Evolutionary conservation across 225 moss, liverwort and hornwort species (phyloP), one percentile per base, ranked within the genome.

Genomic region (Rhytidiadelphus loreus): DNA sequence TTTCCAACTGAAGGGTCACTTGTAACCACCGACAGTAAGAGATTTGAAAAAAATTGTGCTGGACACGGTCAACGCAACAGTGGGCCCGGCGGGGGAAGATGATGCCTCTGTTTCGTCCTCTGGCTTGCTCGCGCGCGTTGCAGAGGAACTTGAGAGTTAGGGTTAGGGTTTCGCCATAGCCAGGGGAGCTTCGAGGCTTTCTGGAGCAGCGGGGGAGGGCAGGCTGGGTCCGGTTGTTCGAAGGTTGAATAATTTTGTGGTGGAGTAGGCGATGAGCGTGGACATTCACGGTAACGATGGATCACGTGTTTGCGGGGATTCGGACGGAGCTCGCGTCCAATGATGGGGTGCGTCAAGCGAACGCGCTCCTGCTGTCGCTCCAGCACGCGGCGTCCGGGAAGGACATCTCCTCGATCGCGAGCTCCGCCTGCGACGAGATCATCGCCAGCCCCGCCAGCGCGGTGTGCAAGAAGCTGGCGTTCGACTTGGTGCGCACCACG

Each of bases 361-460:
- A 95, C 61, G 98, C 96, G 59, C 90, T 98, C 5, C 92, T 98
- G 41, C 86, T 95, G n/a, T 96, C 97, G 39, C 94, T 98, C 60
- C 97, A 97, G 94, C 94, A 92, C 55, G 94, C 96, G 24, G 97
- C 97, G 19, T 95, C 96, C 8, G 98, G 98, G 80, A 97, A 96
- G 89, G 98, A 97, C n/a, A 93, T 98, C 37, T 97, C 96, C 12
- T 96, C 97, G 11, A 91, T 97, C 29, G 96, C 97, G 24, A 93
- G 91, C 82, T 89, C 96, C 59, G 97, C 98, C 25, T 99, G 97
- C 90, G 98, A 99, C 66, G 98, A 99, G 91, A 96, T 99, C 74
- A 99, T 99, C 56, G 98, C 98, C 85, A 96, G 96, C 78, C 97
- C 98, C 11, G 97, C 97, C 23, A 99, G 98, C n/a, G 97, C 98